A percentile compares a stretch with the other conserved stretches of the same genome.
These are phyloP conservation scores for Oryza australiensis DNA, from an alignment of 176 grass and related monocot species.

Conservation along the genomic window DNA sequence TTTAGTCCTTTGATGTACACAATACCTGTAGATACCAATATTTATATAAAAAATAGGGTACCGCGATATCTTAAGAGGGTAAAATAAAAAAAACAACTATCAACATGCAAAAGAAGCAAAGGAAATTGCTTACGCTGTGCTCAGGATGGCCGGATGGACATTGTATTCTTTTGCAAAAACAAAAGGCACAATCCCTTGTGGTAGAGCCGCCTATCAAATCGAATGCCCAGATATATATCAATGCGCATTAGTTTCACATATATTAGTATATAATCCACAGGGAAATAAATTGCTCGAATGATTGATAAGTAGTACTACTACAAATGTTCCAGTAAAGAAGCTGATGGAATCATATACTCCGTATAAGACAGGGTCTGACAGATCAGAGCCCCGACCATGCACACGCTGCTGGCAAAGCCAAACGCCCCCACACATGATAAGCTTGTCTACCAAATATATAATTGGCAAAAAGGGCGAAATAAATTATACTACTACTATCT, in stretches of 20 bases:
- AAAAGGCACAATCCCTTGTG: slow-evolving; percentile 96
- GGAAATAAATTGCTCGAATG: not conserved
- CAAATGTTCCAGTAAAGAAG: not conserved
- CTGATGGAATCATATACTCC: not conserved
- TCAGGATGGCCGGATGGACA: slow-evolving; percentile 76
- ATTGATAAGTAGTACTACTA: not conserved
- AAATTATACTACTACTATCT: too few species aligned
- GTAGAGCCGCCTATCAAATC: slow-evolving; percentile 75
- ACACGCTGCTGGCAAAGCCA: not conserved
- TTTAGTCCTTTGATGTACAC: too few species aligned
- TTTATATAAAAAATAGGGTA: too few species aligned
- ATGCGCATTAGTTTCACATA: not conserved
- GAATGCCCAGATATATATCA: not conserved
- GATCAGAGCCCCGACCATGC: slow-evolving; percentile 20
- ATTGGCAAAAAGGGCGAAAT: not conserved
- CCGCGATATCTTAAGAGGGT: too few species aligned
- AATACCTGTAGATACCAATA: too few species aligned
- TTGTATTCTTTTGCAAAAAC: slow-evolving; percentile 98
- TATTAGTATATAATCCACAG: not conserved
- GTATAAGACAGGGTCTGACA: not conserved
- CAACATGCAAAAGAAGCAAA: not conserved
- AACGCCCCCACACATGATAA: not conserved
- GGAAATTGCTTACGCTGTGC: slow-evolving; percentile 66
- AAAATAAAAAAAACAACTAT: not conserved
- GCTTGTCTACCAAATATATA: not conserved